phyloP scores from a whole-genome alignment of 202 grass and related monocot genomes.

The Dendrocalamus latiflorus region DNA sequence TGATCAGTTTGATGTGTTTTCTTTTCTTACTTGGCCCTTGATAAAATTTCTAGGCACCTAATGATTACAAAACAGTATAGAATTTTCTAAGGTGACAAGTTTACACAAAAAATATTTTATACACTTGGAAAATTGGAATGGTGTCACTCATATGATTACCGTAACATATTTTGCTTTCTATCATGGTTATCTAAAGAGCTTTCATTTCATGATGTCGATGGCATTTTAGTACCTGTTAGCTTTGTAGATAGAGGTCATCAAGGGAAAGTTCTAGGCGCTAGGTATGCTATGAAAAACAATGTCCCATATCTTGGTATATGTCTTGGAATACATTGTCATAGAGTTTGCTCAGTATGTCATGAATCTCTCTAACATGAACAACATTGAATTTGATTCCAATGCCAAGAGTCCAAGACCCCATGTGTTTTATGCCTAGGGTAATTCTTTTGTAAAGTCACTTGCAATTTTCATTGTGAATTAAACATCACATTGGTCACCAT shows the following conservation, averaged over 20 bases:
- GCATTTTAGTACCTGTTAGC: constrained; percentile 89
- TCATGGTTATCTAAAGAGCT: constrained; percentile 29
- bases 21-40: constrained; percentile 20
- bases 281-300: constrained; percentile 88
- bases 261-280: constrained; percentile 89
- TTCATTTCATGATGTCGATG: constrained; percentile 72
- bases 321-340: constrained; percentile 90
- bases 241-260: constrained; percentile 95
- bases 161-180: background rate
- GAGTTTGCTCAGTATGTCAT: constrained; percentile 83
- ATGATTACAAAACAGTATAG: constrained; percentile 71
- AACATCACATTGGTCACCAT: background rate
- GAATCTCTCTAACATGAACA: constrained; percentile 69
- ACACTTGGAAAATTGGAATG: background rate
- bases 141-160: background rate
- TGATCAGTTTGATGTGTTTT: background rate
- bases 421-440: constrained; percentile 99
- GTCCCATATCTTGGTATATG: constrained; percentile 95
- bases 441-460: constrained; percentile 22
- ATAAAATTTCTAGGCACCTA: constrained; percentile 54
- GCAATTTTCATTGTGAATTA: background rate
- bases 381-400: constrained; percentile 79
- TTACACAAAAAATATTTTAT: background rate
- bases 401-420: constrained; percentile 37
- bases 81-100: constrained; percentile 55